Conservation (phyloP, 768 basidiomycete genomes). For the Ramaria sp. region DNA sequence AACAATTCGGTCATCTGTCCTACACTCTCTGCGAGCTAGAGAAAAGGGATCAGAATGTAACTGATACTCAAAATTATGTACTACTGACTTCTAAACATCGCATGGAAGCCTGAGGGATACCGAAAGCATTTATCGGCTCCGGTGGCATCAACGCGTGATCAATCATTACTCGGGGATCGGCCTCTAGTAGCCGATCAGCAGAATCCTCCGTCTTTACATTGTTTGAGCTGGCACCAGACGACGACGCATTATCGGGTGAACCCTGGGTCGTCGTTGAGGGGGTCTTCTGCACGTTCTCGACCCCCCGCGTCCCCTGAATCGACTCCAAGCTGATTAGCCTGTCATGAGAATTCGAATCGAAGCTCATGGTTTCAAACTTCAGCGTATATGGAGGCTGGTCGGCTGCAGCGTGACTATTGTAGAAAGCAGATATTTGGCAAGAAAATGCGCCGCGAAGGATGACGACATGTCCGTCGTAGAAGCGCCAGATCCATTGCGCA, state of each 20-base stretch:
- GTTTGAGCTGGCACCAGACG: not conserved
- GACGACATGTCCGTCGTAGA: slow-evolving; percentile 69
- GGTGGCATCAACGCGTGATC: slow-evolving; percentile 59
- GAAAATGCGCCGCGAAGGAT: slow-evolving; percentile 66
- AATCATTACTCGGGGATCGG: slow-evolving; percentile 25
- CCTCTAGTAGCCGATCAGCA: slow-evolving; percentile 1
- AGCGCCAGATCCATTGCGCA: slow-evolving; percentile 76
- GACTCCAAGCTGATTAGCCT: slow-evolving; percentile 62
- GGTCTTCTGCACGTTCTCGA: slow-evolving; percentile 20
- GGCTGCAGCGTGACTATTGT: slow-evolving; percentile 7
- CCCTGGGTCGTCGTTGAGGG: slow-evolving; percentile 34
- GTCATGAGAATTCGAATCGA: slow-evolving; percentile 63
- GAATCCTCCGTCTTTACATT: slow-evolving; percentile 4
- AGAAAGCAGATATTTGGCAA: slow-evolving; percentile 40
- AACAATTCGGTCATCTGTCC: slow-evolving; percentile 74
- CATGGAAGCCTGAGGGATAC: slow-evolving; percentile 84
- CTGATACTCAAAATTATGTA: not conserved
- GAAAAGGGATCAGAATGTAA: slow-evolving; percentile 2
- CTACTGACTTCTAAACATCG: slow-evolving; percentile 64
- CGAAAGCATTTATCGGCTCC: slow-evolving; percentile 81
- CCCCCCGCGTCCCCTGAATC: slow-evolving; percentile 37
- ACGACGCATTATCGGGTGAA: slow-evolving; percentile 8
- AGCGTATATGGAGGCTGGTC: slow-evolving; percentile 22
- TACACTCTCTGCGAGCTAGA: slow-evolving; percentile 70
- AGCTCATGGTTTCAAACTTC: slow-evolving; percentile 64